Conservation (phyloP, 2,329 filamentous ascomycete genomes). For the Aspergillus caelatus region DNA sequence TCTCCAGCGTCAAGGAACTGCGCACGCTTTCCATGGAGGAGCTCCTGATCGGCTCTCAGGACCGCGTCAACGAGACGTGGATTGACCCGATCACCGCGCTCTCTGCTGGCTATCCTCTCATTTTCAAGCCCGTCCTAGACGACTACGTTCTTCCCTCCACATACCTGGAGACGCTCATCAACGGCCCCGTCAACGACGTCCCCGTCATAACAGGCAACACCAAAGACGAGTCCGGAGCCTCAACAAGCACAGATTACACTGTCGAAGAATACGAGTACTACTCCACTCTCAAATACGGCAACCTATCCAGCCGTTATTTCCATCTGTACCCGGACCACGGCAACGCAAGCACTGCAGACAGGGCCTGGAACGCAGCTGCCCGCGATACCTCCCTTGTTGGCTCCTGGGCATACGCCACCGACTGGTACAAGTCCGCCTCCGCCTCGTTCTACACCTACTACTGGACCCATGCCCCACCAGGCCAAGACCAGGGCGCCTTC, state of each 20-base stretch:
- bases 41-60: constrained; percentile 28
- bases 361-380: constrained; percentile 30
- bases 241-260: constrained; percentile 25
- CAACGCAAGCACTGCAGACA: constrained; percentile 22
- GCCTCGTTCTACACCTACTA: constrained; percentile 39
- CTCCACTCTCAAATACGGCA: constrained; percentile 35
- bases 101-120: constrained; percentile 20
- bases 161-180: constrained; percentile 28
- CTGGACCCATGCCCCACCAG: constrained; percentile 41
- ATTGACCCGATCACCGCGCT: constrained; percentile 6
- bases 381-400: constrained; percentile 28
- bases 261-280: constrained; percentile 27
- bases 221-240: constrained; percentile 36
- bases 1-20: constrained; percentile 25
- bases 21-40: constrained; percentile 27
- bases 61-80: constrained; percentile 27
- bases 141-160: constrained; percentile 29
- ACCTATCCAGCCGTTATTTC: constrained; percentile 29
- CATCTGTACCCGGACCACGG: constrained; percentile 29
- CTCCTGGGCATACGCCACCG: constrained; percentile 32
- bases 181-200: constrained; percentile 37
- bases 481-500: constrained; percentile 39
- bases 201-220: constrained; percentile 42
- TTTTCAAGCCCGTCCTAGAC: constrained; percentile 34
- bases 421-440: constrained; percentile 30